Evolutionary conservation across 345 rosid genomes (phyloP), one percentile per base, ranked within the genome.

Genomic region (Populus simonii): DNA sequence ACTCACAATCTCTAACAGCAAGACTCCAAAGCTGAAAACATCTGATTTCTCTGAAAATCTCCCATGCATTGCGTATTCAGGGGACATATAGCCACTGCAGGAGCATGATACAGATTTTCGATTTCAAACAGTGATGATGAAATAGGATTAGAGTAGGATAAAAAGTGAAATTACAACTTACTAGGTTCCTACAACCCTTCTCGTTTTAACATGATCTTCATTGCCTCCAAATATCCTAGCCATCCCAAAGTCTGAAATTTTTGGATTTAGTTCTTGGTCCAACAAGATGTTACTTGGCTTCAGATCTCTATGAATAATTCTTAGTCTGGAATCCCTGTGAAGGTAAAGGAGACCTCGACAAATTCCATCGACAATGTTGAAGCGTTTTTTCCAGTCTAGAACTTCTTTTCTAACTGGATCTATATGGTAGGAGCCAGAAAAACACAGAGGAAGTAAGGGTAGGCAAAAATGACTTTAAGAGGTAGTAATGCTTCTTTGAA

Each of bases 61-160:
- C 6, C 89, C 92, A 71, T 66, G 55, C 76, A 88, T 84, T 51
- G 86, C 86, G 75, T 86, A 87, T 76, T 90, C 86, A 0, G 84
- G 88, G 31, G 89, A 76, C 91, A 88, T 90, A 35, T 87, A 90
- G 8, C 88, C 90, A 6, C 85, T 87, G 78, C 68, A 80, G 35
- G 9, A 25, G 33, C 4, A 1, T 2, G 68, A 51, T 29, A 11
- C 65, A 43, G 9, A 10, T 22, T 18, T 47, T 45, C 16, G 16
- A 45, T 10, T 12, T 11, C 49, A 45, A 45, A 13, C 16, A 45
- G 17, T 45, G 5, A 45, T 45, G 49, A 10, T 2, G 16, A 12
- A 45, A 2, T 12, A 45, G 16, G 49, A 13, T 45, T 45, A 45
- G 49, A 43, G 3, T 11, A 0, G 4, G 49, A 43, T 4, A 43